Evolutionary conservation across 2,329 filamentous ascomycete genomes (phyloP).

Genomic region (Sporothrix schenckii): DNA sequence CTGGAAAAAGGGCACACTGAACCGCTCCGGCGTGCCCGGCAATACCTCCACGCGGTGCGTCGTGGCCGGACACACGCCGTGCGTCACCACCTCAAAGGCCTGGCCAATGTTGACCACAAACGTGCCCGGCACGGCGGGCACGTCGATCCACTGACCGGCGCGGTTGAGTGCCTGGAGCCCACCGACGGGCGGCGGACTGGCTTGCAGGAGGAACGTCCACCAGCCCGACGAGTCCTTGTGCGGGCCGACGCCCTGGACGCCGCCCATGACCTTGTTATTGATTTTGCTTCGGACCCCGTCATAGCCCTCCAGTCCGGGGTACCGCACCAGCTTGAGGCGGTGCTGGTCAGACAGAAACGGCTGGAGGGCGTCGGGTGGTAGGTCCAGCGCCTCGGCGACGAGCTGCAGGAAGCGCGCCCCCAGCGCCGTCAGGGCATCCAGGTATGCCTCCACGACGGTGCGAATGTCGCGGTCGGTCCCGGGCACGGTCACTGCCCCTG

Average conservation of each 20-base stretch:
- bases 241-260: conserved; percentile 59
- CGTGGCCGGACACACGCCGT: conserved; percentile 58
- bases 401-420: conserved; percentile 59
- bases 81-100: conserved; percentile 60
- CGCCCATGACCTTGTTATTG: conserved; percentile 24
- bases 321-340: conserved; percentile 61
- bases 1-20: conserved; percentile 54
- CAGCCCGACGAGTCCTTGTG: conserved; percentile 67
- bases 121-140: conserved; percentile 51
- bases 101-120: conserved; percentile 64
- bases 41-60: conserved; percentile 52
- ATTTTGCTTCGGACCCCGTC: no score
- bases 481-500: conserved; percentile 18
- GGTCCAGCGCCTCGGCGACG: conserved; percentile 57
- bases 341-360: conserved; percentile 60
- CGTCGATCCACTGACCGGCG: conserved; percentile 54
- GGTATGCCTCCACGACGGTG: conserved; percentile 51
- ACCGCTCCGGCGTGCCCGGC: conserved; percentile 42
- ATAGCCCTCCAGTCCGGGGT: conserved; percentile 44
- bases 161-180: conserved; percentile 57
- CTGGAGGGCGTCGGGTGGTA: conserved; percentile 54
- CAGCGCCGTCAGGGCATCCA: conserved; percentile 54
- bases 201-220: conserved; percentile 67
- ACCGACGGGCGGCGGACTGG: conserved; percentile 53
- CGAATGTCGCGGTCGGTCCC: conserved; percentile 38